A percentile compares a stretch with the other conserved stretches of the same genome.
phyloP scores from a whole-genome alignment of 208 protist genomes.

The Borovskyia barvae region DNA sequence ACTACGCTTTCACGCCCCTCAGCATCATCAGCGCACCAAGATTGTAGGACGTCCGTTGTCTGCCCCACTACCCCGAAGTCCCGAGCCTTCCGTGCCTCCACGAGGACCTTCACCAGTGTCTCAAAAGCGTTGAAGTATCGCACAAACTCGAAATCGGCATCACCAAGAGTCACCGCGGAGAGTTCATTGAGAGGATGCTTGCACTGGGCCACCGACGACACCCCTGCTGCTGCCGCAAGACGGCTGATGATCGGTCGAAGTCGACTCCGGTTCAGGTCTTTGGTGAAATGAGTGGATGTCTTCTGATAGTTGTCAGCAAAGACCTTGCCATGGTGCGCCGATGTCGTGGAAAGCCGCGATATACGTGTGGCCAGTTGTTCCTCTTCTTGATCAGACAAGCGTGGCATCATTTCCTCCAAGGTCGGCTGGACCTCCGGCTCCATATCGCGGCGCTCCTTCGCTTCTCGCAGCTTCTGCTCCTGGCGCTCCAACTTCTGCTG shows the following conservation, averaged over 20 bases:
- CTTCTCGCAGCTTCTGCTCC: constrained; percentile 49
- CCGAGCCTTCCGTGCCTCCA: constrained; percentile 55
- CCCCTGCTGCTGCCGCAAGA: constrained; percentile 27
- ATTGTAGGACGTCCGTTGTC: constrained; percentile 33
- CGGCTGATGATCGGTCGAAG: constrained; percentile 58
- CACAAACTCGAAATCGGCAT: constrained; percentile 76
- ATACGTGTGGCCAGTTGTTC: constrained; percentile 59
- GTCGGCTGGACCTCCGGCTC: constrained; percentile 20
- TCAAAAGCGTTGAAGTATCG: constrained; percentile 83
- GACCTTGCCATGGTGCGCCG: constrained; percentile 49
- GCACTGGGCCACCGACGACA: constrained; percentile 38
- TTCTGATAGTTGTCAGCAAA: constrained; percentile 86
- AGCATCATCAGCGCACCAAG: constrained; percentile 43
- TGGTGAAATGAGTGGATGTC: constrained; percentile 39
- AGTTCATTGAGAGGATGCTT: constrained; percentile 70
- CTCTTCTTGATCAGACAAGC: constrained; percentile 46
- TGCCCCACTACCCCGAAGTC: constrained; percentile 47
- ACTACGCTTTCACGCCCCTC: constrained; percentile 58
- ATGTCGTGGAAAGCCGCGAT: constrained; percentile 32
- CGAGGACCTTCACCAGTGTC: constrained; percentile 43
- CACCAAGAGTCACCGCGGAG: constrained; percentile 26
- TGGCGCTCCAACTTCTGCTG: constrained; percentile 67
- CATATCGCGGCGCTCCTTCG: constrained; percentile 32
- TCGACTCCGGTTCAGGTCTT: constrained; percentile 77
- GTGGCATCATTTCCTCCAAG: constrained; percentile 53